Percentiles rank a stretch among this genome's conserved stretches.
Conservation (phyloP, 1,284 basidiomycete species). For the Cryptococcus wingfieldii region DNA sequence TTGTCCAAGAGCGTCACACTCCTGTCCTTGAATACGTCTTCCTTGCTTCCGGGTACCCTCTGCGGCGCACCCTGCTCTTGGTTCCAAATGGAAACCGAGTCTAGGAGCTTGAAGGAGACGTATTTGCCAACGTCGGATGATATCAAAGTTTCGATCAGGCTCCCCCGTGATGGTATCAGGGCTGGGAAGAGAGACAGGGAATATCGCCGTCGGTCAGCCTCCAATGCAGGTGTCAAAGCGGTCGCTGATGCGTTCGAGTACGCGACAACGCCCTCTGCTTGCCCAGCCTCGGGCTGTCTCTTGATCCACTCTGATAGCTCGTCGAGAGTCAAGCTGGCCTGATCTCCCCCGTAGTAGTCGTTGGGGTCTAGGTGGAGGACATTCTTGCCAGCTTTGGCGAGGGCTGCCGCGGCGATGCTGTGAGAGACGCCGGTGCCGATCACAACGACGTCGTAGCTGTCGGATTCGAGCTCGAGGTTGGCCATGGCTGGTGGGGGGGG, state of each 20-base stretch:
- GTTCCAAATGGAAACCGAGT: conserved; percentile 59
- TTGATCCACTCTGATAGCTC: conserved; percentile 69
- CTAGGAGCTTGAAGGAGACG: conserved; percentile 82
- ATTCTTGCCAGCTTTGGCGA: conserved; percentile 78
- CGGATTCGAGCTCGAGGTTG: conserved; percentile 37
- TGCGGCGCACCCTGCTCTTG: conserved; percentile 47
- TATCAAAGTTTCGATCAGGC: conserved; percentile 74
- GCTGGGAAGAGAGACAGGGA: conserved; percentile 78
- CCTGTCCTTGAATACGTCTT: conserved; percentile 86
- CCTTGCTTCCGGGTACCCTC: conserved; percentile 82
- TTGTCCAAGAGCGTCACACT: conserved; percentile 77
- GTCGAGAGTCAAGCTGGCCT: conserved; percentile 75
- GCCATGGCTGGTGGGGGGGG: neutral
- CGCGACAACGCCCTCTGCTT: neutral
- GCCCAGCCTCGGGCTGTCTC: neutral
- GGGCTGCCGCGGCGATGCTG: conserved; percentile 85
- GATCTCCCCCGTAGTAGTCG: conserved; percentile 75
- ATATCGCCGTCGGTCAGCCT: conserved; percentile 67
- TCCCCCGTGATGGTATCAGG: conserved; percentile 73
- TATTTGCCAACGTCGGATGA: conserved; percentile 84
- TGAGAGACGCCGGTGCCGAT: conserved; percentile 82
- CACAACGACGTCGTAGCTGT: conserved; percentile 70
- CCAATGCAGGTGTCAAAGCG: conserved; percentile 52
- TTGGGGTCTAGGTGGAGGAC: conserved; percentile 85
- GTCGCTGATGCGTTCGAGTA: conserved; percentile 25